A percentile compares a stretch with the other conserved stretches of the same genome.
Evolutionary conservation across 345 rosid species (phyloP).

Genomic region (Isatis tinctoria): DNA sequence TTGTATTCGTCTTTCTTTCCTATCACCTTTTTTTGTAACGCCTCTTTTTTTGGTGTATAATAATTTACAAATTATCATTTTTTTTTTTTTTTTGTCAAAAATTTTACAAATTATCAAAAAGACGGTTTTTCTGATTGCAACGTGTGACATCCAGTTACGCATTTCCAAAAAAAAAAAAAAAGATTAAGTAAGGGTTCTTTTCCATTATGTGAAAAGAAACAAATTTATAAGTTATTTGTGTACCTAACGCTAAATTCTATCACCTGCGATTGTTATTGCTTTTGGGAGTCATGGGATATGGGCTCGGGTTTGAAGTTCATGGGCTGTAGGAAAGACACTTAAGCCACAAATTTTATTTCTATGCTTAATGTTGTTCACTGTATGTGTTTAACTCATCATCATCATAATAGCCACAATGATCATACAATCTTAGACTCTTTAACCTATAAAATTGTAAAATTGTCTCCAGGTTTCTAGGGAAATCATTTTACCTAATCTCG

Average conservation of each 20-base stretch:
- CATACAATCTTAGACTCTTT: neutral
- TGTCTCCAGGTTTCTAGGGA: neutral
- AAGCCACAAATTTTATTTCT: too few species aligned
- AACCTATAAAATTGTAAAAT: neutral
- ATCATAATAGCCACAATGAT: constrained; percentile 4
- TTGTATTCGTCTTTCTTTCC: neutral
- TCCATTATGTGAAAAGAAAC: neutral
- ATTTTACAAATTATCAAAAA: neutral
- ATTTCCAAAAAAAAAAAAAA: neutral
- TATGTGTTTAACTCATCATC: too few species aligned
- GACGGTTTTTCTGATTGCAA: neutral
- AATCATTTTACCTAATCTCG: neutral
- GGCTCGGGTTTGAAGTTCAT: neutral
- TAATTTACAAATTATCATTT: too few species aligned
- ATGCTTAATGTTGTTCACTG: too few species aligned
- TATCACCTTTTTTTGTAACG: too few species aligned
- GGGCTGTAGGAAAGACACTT: too few species aligned
- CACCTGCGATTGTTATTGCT: neutral
- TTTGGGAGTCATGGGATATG: neutral
- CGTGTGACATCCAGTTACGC: neutral
- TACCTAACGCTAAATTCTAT: neutral
- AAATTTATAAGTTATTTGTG: neutral
- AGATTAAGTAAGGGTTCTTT: neutral
- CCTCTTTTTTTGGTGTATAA: neutral
- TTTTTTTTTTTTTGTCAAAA: too few species aligned